phyloP scores from a whole-genome alignment of 139 green algal genomes.

The Chlorella vulgaris region DNA sequence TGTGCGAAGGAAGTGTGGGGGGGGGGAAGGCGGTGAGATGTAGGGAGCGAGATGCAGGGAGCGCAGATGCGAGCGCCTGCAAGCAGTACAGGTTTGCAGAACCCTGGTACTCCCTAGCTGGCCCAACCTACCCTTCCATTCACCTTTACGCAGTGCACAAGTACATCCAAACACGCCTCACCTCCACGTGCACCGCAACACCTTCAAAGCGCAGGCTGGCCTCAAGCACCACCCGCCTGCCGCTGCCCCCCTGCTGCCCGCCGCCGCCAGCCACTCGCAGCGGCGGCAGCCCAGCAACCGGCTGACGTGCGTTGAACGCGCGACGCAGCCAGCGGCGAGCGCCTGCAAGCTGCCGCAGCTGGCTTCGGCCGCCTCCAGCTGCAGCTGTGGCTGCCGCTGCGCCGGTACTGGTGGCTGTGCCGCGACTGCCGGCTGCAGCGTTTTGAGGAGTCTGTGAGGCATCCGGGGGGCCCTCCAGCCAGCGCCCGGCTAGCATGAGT shows the following conservation, averaged over 20 bases:
- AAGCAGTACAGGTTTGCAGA: too few relatives aligned
- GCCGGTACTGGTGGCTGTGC: not conserved
- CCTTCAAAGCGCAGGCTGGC: constrained; percentile 14
- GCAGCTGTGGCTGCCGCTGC: too few relatives aligned
- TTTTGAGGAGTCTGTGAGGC: too few relatives aligned
- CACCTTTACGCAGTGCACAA: not conserved
- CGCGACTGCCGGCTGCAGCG: too few relatives aligned
- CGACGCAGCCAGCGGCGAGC: constrained; percentile 5
- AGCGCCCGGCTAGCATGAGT: not conserved
- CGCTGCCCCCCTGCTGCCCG: not conserved
- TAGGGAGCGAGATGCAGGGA: too few relatives aligned
- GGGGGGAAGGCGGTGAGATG: too few relatives aligned
- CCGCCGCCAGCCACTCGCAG: not conserved
- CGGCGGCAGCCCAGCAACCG: not conserved
- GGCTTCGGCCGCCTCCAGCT: not conserved
- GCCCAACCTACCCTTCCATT: not conserved
- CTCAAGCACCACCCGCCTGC: not conserved
- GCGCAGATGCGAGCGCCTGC: too few relatives aligned
- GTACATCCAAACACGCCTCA: not conserved
- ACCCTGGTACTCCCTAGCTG: too few relatives aligned
- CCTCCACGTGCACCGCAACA: constrained; percentile 2
- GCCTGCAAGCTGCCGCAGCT: not conserved
- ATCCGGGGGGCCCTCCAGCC: not conserved
- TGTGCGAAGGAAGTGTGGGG: not conserved
- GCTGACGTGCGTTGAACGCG: not conserved